phyloP scores from a whole-genome alignment of 495 filamentous ascomycete species.

The Penicillium silybi region DNA sequence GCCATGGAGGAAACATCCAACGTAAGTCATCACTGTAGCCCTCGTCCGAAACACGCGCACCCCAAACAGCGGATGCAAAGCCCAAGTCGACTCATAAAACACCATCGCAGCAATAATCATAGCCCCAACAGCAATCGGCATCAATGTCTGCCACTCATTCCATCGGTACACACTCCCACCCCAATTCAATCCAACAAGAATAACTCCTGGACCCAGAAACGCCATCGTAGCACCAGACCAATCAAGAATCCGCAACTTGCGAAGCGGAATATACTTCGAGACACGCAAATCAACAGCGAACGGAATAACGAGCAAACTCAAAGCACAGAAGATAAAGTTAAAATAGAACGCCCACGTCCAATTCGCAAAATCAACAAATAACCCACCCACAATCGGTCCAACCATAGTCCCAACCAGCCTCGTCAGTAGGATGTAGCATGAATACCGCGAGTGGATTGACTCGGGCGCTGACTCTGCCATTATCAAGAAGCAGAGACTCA shows the following conservation, averaged over 20 bases:
- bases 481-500: conserved; percentile 59
- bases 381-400: conserved; percentile 37
- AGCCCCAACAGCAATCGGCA: conserved; percentile 52
- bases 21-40: conserved; percentile 33
- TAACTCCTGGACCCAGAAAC: conserved; percentile 20
- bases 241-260: conserved; percentile 31
- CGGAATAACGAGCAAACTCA: conserved; percentile 32
- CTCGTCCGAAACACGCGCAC: conserved; percentile 45
- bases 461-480: conserved; percentile 59
- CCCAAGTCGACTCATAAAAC: conserved; percentile 45
- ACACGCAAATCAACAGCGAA: conserved; percentile 33
- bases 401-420: conserved; percentile 34
- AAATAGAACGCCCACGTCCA: conserved; percentile 45
- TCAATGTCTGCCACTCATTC: conserved; percentile 40
- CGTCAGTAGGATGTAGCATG: conserved; percentile 32
- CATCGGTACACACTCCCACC: conserved; percentile 32
- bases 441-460: conserved; percentile 37
- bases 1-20: conserved; percentile 51
- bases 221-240: conserved; percentile 36
- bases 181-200: conserved; percentile 37
- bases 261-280: conserved; percentile 21
- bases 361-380: conserved; percentile 31
- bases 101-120: conserved; percentile 39
- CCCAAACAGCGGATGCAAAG: conserved; percentile 51
- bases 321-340: conserved; percentile 38